Conservation (phyloP, 2,329 filamentous ascomycete genomes). For the Colletotrichum destructivum region DNA sequence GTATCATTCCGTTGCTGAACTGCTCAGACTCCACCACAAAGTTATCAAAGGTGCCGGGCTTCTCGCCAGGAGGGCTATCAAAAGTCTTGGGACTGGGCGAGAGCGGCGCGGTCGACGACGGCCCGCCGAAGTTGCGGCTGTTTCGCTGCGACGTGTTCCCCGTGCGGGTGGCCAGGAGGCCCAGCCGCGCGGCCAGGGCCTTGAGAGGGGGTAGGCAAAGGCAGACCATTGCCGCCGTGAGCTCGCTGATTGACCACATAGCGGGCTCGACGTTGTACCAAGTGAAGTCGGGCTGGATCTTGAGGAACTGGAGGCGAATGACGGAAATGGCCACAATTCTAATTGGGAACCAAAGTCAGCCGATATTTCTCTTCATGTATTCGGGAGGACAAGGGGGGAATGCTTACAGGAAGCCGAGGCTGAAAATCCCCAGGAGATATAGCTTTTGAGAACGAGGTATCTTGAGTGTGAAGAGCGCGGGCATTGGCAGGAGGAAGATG, state of each 20-base stretch:
- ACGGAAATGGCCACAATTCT: conserved; percentile 47
- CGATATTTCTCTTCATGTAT: background rate
- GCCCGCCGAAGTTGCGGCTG: background rate
- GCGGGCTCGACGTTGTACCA: conserved; percentile 46
- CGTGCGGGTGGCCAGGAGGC: background rate
- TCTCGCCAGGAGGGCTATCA: conserved; percentile 4
- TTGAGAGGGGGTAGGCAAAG: conserved; percentile 45
- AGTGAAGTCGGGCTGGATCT: conserved; percentile 40
- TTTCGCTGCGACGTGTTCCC: background rate
- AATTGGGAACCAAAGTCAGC: background rate
- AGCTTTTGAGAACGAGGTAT: conserved; percentile 45
- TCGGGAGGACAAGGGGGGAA: background rate
- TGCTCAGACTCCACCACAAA: conserved; percentile 10
- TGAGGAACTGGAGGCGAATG: conserved; percentile 45
- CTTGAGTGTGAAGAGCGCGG: conserved; percentile 46
- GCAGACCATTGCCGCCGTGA: conserved; percentile 44
- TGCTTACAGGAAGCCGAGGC: conserved; percentile 48
- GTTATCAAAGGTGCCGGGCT: conserved; percentile 10
- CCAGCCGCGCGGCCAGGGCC: conserved; percentile 24
- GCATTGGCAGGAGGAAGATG: conserved; percentile 48
- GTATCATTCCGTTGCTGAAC: background rate
- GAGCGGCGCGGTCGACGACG: background rate
- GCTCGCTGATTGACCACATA: conserved; percentile 45
- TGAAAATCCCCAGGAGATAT: conserved; percentile 48
- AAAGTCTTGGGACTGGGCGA: background rate